A percentile compares a stretch with the other conserved stretches of the same genome.
Conservation (phyloP, 768 basidiomycete genomes). For the Fibroporia radiculosa region DNA sequence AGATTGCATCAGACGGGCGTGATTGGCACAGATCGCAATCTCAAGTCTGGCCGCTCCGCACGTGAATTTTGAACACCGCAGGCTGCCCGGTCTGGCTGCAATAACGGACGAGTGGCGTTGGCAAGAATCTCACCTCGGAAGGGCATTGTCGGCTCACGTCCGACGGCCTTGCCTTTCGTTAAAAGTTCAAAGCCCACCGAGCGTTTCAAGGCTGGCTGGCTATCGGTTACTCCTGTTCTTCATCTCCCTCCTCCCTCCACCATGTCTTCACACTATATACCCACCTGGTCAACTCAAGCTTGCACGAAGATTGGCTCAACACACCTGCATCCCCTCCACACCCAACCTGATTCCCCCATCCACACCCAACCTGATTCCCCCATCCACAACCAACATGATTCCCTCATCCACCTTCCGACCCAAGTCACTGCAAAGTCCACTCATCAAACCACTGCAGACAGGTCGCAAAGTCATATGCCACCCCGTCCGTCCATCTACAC, state of each 20-base stretch:
- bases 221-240: too few relatives aligned
- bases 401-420: neutral
- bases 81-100: too few relatives aligned
- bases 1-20: constrained; percentile 3
- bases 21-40: constrained; percentile 5
- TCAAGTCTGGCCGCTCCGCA: neutral
- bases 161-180: too few relatives aligned
- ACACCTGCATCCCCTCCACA: neutral
- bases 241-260: too few relatives aligned
- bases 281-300: too few relatives aligned
- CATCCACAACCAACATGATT: too few relatives aligned
- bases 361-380: too few relatives aligned
- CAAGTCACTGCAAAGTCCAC: neutral
- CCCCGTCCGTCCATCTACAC: constrained; percentile 1
- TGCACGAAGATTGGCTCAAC: neutral
- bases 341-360: neutral
- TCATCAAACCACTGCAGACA: neutral
- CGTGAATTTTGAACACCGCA: too few relatives aligned
- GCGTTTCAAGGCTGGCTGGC: too few relatives aligned
- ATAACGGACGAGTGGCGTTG: neutral
- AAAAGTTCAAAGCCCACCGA: too few relatives aligned
- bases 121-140: neutral
- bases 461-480: neutral
- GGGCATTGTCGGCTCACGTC: constrained; percentile 1
- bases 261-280: too few relatives aligned